Conservation (phyloP, 768 basidiomycete species). For the Leucocoprinus sp. region DNA sequence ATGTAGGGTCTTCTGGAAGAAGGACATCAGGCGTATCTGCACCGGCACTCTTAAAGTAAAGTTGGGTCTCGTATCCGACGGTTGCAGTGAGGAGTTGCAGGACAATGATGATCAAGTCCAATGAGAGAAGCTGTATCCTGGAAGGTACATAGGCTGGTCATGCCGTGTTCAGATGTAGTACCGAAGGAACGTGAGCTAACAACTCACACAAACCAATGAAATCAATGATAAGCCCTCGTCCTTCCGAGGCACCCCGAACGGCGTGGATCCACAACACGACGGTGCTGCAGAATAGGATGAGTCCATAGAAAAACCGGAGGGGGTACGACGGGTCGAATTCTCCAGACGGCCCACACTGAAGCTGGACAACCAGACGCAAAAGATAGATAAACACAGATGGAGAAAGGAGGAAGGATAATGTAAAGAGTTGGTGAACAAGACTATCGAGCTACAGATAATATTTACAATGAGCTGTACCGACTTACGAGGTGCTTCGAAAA, state of each 20-base stretch:
- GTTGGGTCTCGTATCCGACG: constrained; percentile 58
- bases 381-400: constrained; percentile 53
- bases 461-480: constrained; percentile 9
- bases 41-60: constrained; percentile 30
- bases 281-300: constrained; percentile 50
- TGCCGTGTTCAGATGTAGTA: not conserved
- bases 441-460: constrained; percentile 48
- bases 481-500: constrained; percentile 9
- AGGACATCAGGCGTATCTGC: constrained; percentile 33
- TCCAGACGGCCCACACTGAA: constrained; percentile 58
- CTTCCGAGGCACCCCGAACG: constrained; percentile 40
- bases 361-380: constrained; percentile 50
- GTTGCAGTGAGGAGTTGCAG: constrained; percentile 61
- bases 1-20: constrained; percentile 16
- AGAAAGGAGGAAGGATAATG: constrained; percentile 70
- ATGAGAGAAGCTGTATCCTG: constrained; percentile 51
- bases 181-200: not conserved
- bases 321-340: constrained; percentile 58
- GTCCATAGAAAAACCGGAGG: constrained; percentile 58
- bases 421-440: constrained; percentile 64
- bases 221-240: constrained; percentile 63
- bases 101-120: constrained; percentile 60
- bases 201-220: constrained; percentile 70
- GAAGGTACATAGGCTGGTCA: constrained; percentile 50
- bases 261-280: constrained; percentile 58